Conservation (phyloP, 306 rosid genomes). For the Cyclanthera cordifolia region DNA sequence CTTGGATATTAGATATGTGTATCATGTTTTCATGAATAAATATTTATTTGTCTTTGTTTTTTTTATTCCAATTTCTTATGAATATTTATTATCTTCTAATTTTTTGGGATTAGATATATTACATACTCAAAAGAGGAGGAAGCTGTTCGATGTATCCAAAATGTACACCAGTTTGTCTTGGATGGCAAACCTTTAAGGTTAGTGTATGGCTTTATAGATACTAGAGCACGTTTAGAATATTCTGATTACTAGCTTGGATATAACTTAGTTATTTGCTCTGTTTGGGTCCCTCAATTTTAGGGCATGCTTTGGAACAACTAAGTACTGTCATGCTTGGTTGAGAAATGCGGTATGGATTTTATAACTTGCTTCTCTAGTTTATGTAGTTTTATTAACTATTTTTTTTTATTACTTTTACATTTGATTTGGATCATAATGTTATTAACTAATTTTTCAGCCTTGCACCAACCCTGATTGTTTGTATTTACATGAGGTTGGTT, state of each 20-base stretch:
- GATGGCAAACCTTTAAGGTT: slow-evolving; percentile 85
- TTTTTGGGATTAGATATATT: slow-evolving; percentile 60
- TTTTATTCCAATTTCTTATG: not conserved
- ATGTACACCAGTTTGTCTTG: slow-evolving; percentile 96
- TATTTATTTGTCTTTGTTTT: not conserved
- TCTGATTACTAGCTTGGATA: not conserved
- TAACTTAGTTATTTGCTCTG: not conserved
- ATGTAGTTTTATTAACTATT: not conserved
- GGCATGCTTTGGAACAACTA: slow-evolving; percentile 99
- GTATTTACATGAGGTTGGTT: slow-evolving; percentile 85
- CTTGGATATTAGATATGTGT: not conserved
- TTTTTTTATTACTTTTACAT: slow-evolving; percentile 11
- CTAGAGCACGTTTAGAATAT: not conserved
- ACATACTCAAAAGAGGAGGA: slow-evolving; percentile 94
- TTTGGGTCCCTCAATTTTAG: slow-evolving; percentile 24
- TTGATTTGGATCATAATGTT: not conserved
- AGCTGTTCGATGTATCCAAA: slow-evolving; percentile 95
- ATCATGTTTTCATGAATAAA: not conserved
- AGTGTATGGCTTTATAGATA: not conserved
- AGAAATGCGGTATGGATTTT: slow-evolving; percentile 65
- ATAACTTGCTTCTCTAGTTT: not conserved
- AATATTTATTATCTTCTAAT: too few species aligned
- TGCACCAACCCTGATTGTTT: slow-evolving; percentile 96
- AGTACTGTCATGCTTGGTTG: slow-evolving; percentile 99
- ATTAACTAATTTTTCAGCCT: slow-evolving; percentile 43